Percentiles rank a stretch among this genome's conserved stretches.
Conservation (phyloP, 495 filamentous ascomycete genomes). For the Achaetomiella virescens region DNA sequence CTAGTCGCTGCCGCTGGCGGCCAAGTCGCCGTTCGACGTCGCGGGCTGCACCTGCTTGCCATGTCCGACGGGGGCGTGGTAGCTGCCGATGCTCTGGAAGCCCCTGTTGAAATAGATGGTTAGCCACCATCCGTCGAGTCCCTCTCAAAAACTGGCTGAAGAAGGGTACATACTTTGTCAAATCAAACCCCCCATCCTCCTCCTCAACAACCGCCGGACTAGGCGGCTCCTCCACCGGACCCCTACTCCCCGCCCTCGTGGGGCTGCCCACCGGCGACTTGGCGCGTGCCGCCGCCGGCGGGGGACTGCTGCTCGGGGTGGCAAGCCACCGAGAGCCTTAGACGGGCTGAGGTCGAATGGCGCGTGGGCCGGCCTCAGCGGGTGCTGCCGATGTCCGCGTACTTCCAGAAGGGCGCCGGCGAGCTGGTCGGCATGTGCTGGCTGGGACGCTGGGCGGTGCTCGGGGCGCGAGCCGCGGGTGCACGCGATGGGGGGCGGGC, state of each 20-base stretch:
- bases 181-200: conserved; percentile 32
- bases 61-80: conserved; percentile 30
- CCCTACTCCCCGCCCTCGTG: conserved; percentile 18
- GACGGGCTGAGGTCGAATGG: conserved; percentile 52
- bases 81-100: conserved; percentile 38
- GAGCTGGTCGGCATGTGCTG: conserved; percentile 93
- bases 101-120: conserved; percentile 19
- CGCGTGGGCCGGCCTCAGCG: conserved; percentile 55
- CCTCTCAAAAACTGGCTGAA: neutral
- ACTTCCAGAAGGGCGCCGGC: conserved; percentile 97
- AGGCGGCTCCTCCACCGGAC: conserved; percentile 14
- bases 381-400: conserved; percentile 68
- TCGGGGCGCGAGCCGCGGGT: conserved; percentile 83
- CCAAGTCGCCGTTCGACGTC: conserved; percentile 11
- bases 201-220: conserved; percentile 23
- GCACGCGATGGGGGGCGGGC: conserved; percentile 75
- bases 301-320: conserved; percentile 61
- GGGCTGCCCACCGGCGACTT: conserved; percentile 33
- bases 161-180: conserved; percentile 28
- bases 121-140: neutral
- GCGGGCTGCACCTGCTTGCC: conserved; percentile 29
- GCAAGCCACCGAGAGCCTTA: conserved; percentile 38
- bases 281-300: conserved; percentile 44
- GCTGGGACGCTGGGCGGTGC: conserved; percentile 81
- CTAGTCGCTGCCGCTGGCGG: conserved; percentile 7